Evolutionary conservation across 2,329 filamentous ascomycete genomes (phyloP).

Genomic region (Claviceps citrina): DNA sequence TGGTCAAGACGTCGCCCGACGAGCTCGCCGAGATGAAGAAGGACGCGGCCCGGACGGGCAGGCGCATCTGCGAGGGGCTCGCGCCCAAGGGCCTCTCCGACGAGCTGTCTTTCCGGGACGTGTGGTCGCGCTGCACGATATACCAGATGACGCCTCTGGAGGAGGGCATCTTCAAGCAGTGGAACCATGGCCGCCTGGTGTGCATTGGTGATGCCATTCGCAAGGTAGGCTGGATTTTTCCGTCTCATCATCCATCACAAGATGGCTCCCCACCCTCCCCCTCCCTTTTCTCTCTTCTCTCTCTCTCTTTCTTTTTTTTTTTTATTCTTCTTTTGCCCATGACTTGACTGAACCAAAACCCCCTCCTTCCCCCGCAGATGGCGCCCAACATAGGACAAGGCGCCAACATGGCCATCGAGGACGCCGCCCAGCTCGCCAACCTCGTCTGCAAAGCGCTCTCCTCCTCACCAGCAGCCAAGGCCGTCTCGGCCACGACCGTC

Average conservation of each 20-base stretch:
- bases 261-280: too few species aligned
- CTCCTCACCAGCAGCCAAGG: too few species aligned
- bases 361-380: too few species aligned
- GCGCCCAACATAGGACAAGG: constrained; percentile 10
- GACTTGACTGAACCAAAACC: too few species aligned
- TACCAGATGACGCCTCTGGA: constrained; percentile 15
- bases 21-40: constrained; percentile 13
- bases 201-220: constrained; percentile 20
- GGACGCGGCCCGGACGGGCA: neutral
- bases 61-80: constrained; percentile 12
- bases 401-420: constrained; percentile 11
- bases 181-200: constrained; percentile 17
- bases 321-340: too few species aligned
- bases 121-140: constrained; percentile 14
- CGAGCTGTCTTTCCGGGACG: constrained; percentile 17
- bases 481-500: neutral
- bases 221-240: too few species aligned
- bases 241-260: too few species aligned
- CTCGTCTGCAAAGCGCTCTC: neutral
- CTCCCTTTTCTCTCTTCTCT: too few species aligned
- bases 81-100: constrained; percentile 14
- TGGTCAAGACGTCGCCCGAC: constrained; percentile 7
- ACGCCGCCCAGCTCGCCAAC: constrained; percentile 8
- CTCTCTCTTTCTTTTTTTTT: too few species aligned
- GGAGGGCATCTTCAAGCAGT: constrained; percentile 17